Evolutionary conservation across 495 filamentous ascomycete genomes (phyloP), one percentile per base, ranked within the genome.

Genomic region (Trichocladium antarcticum): DNA sequence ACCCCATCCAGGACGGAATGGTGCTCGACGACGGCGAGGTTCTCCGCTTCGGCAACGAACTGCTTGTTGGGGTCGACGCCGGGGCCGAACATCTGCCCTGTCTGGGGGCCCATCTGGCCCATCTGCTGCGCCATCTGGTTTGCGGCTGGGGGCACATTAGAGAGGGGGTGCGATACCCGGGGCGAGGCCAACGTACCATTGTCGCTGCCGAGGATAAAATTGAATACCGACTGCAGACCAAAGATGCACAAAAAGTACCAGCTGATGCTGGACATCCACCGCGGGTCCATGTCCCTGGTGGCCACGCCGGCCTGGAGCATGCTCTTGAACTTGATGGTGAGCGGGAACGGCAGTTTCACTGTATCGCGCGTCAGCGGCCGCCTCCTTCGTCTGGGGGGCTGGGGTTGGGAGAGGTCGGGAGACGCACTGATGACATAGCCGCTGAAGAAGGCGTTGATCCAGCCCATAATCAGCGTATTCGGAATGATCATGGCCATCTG

Each of bases 401-500:
- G n/a, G n/a, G n/a, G n/a, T 12, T 24, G 1, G 12, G 14, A 7
- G 17, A 14, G 16, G 10, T 1, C 10, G 3, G 19, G 16, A 15
- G 34, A 77, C 84, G 49, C 71, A 95, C 89, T 85, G 38, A 97
- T 95, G 34, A 98, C 92, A 65, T 94, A 98, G 17, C 92, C 92
- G 36, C 85, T 88, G 59, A 98, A 98, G 65, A 97, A 97, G 0
- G 92, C 88, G 72, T 97, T 98, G 58, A 98, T 96, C 92, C 92
- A 98, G 45, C 92, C 87, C 92, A 98, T 98, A 54, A 97, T 97
- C 66, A 97, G 67, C 4, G 89, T 97, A 65, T 98, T 94, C 39
- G 92, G 93, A 35, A 98, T 87, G 76, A 98, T 97, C 92, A 95
- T 97, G 55, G 90, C 89, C 87, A 98, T 95, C 60, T 98, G 95